Conservation (phyloP, 345 rosid species). For the Iberis pinnata region DNA sequence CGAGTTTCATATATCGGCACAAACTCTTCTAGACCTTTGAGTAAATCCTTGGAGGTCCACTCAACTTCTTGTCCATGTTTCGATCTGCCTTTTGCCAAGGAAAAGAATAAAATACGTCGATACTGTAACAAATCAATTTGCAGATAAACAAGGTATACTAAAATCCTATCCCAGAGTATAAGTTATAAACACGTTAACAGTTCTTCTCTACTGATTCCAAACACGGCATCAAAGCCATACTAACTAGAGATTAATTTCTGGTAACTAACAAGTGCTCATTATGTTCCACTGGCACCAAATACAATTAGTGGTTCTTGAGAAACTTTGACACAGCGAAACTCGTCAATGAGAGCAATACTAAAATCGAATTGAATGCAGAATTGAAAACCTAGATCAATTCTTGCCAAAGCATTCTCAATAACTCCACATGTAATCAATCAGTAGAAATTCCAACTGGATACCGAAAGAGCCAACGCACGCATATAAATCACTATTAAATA, state of each 20-base stretch:
- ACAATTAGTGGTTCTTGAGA: neutral
- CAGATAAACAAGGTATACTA: neutral
- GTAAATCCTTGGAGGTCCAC: constrained; percentile 92
- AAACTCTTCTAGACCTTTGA: constrained; percentile 87
- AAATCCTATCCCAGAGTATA: neutral
- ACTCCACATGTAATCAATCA: constrained; percentile 6
- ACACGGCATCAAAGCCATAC: neutral
- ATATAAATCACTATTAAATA: neutral
- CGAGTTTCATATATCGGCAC: constrained; percentile 88
- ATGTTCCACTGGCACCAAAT: constrained; percentile 4
- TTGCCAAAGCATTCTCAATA: neutral
- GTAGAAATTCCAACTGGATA: neutral
- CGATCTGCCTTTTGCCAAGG: constrained; percentile 99
- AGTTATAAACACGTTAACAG: neutral
- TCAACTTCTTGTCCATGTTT: constrained; percentile 90
- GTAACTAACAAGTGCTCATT: too few species aligned
- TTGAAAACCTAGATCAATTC: constrained; percentile 25
- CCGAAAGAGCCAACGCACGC: neutral
- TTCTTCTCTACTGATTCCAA: neutral
- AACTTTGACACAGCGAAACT: too few species aligned
- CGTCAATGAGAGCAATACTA: too few species aligned
- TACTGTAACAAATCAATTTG: constrained; percentile 25
- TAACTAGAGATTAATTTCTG: too few species aligned
- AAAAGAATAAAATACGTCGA: constrained; percentile 42
- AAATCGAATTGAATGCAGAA: neutral